Evolutionary conservation across 2,329 filamentous ascomycete genomes (phyloP).

Genomic region (Xylaria polymorpha): DNA sequence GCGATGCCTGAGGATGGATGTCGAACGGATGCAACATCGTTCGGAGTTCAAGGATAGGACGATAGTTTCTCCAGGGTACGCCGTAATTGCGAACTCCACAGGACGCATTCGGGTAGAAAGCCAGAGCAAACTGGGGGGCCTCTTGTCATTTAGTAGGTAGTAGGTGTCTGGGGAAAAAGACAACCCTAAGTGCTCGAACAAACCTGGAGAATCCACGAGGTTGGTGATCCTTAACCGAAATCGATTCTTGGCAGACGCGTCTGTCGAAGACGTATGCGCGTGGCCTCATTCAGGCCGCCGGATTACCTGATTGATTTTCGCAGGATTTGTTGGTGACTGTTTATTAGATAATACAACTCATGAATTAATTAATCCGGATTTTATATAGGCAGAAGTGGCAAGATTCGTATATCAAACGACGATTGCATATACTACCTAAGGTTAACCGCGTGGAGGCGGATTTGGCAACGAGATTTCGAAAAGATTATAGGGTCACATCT

Average conservation of each 20-base stretch:
- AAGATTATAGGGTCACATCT: not conserved
- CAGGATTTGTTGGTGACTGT: not conserved
- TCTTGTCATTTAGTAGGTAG: not conserved
- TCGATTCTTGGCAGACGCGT: not conserved
- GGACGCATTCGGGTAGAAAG: not conserved
- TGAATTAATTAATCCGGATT: not conserved
- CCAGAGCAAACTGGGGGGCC: not conserved
- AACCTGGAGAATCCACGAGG: not conserved
- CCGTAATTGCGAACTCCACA: constrained; percentile 3
- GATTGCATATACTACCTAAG: no score
- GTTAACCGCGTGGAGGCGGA: not conserved
- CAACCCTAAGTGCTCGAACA: not conserved
- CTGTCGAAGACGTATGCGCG: not conserved
- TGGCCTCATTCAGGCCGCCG: not conserved
- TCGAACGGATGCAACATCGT: not conserved
- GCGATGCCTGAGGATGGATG: no score
- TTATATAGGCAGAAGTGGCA: not conserved
- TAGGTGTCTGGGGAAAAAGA: not conserved
- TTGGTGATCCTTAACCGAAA: not conserved
- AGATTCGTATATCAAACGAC: not conserved
- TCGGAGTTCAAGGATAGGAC: not conserved
- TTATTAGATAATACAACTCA: not conserved
- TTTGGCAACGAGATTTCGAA: not conserved
- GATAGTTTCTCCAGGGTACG: not conserved
- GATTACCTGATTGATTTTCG: not conserved